A percentile compares a stretch with the other conserved stretches of the same genome.
Conservation (phyloP, 352 stramenopile species). For the Globisporangium lucens region DNA sequence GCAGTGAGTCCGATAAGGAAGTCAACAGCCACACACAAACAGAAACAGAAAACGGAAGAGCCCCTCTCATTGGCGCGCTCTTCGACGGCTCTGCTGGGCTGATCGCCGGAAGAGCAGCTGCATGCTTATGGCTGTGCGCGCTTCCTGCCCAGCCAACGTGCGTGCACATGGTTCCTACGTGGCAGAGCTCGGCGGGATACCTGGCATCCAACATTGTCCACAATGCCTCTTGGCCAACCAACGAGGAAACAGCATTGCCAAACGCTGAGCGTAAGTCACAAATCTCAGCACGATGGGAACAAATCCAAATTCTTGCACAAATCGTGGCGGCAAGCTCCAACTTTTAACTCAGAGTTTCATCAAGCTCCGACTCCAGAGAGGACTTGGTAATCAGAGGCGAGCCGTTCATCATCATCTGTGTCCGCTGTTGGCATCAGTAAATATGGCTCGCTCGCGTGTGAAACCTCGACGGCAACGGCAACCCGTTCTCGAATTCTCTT, state of each 20-base stretch:
- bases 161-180: not conserved
- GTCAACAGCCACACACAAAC: not conserved
- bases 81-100: not conserved
- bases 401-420: not conserved
- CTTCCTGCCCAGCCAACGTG: not conserved
- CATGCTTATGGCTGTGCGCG: not conserved
- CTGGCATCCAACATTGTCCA: too few species aligned
- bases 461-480: not conserved
- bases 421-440: too few species aligned
- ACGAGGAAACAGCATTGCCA: too few species aligned
- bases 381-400: too few species aligned
- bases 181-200: not conserved
- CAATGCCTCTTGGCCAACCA: too few species aligned
- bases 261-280: not conserved
- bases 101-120: not conserved
- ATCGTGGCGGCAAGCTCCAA: too few species aligned
- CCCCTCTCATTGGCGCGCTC: not conserved
- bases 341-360: too few species aligned
- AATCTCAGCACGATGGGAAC: not conserved
- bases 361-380: too few species aligned
- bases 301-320: not conserved
- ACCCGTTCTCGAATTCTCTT: not conserved
- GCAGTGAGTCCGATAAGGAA: not conserved
- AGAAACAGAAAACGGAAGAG: not conserved
- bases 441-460: too few species aligned